phyloP scores from a whole-genome alignment of 176 grass and related monocot genomes.

The Tillandsia leiboldiana region DNA sequence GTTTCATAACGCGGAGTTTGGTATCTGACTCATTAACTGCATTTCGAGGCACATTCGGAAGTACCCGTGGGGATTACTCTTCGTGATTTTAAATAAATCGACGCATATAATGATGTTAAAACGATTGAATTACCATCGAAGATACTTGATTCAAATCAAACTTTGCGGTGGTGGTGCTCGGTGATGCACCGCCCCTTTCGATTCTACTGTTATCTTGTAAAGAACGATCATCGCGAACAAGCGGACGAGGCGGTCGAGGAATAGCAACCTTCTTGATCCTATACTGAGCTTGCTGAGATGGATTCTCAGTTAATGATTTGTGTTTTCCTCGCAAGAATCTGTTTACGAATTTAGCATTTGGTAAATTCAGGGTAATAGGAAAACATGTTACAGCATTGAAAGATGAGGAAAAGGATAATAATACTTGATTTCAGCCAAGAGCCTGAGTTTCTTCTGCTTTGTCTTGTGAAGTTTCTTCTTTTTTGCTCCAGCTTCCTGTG shows the following conservation, averaged over 20 bases:
- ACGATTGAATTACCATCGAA: constrained; percentile 29
- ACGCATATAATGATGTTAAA: background rate
- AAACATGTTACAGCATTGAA: background rate
- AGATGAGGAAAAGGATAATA: background rate
- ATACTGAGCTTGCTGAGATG: constrained; percentile 14
- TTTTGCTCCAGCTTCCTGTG: constrained; percentile 26
- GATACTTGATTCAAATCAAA: constrained; percentile 48
- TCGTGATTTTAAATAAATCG: background rate
- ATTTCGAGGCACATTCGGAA: background rate
- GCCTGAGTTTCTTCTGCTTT: constrained; percentile 28
- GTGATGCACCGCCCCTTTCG: constrained; percentile 24
- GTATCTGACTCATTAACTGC: background rate
- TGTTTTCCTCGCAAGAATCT: constrained; percentile 64
- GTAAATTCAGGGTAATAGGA: background rate
- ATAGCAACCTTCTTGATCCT: constrained; percentile 34
- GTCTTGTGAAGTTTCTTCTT: constrained; percentile 10
- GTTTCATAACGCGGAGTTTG: background rate
- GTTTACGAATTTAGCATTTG: background rate
- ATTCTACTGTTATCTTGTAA: background rate
- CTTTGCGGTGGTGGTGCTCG: constrained; percentile 28
- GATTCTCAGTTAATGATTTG: constrained; percentile 21
- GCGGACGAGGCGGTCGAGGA: background rate
- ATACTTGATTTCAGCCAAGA: constrained; percentile 31
- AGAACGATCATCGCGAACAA: constrained; percentile 10
- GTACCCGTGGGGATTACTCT: background rate